Evolutionary conservation across 805 yeast genomes (phyloP), one percentile per base, ranked within the genome.

Genomic region (Yueomyces sinensis): DNA sequence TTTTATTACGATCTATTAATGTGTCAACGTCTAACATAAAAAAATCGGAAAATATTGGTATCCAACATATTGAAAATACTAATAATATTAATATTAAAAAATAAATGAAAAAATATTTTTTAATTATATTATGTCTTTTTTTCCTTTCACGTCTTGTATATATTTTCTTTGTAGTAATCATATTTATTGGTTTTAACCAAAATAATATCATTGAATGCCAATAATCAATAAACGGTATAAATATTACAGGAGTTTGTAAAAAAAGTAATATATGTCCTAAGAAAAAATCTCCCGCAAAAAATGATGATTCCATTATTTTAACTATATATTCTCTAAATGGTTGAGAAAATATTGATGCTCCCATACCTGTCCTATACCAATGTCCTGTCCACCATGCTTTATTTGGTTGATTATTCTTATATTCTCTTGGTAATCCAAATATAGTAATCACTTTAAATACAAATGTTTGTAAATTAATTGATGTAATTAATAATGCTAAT

Each of bases 371-470:
- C 13, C 65, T 65, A 32, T 68, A 47, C 89, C 89, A 80, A 37
- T 66, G 71, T 0, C 87, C 86, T 9, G 82, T 69, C 86, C 87
- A 80, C 83, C 84, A 78, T 2, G 87, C 77, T 27, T 69, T 51
- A 45, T 77, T 81, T 0, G 82, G 58, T 31, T 62, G 66, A 41
- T 70, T 79, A 42, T 68, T 72, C 37, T 65, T 68, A 43, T 67
- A 67, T 46, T 83, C 94, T 32, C 78, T 65, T 6, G 81, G 69
- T 29, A 82, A 51, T 4, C 76, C 41, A 0, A 71, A 31, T 1
- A 70, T 60, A 0, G 73, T 69, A 4, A 74, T 35, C 1, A 66
- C 32, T 36, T 71, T 72, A 49, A 78, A 70, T 4, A 80, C n/a
- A 35, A 74, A 53, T 17, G 68, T 61, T 40, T 83, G 87, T 6